Percentiles rank a stretch among this genome's conserved stretches.
Conservation (phyloP, 225 moss, liverwort and hornwort species). For the Thuidium tamariscinum region DNA sequence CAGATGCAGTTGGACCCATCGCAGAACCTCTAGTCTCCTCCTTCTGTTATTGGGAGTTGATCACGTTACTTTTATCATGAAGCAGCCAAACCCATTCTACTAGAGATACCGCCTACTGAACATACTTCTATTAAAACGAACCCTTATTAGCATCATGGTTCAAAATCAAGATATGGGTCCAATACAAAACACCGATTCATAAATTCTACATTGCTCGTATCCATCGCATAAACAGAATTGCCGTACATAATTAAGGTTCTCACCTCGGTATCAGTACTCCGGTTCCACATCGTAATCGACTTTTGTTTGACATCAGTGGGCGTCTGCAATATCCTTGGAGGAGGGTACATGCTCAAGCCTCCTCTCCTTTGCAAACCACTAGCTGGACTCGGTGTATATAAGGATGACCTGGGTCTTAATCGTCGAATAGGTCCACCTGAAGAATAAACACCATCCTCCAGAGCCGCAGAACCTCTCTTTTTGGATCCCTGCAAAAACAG, state of each 20-base stretch:
- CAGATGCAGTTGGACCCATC: conserved; percentile 2
- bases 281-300: conserved; percentile 11
- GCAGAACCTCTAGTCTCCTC: conserved; percentile 8
- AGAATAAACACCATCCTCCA: conserved; percentile 70
- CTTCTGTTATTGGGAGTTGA: conserved; percentile 3
- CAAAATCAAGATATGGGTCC: background rate
- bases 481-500: conserved; percentile 14
- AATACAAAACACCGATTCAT: background rate
- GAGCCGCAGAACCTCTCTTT: conserved; percentile 68
- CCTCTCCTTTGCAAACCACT: conserved; percentile 52
- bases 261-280: conserved; percentile 25
- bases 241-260: background rate
- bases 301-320: conserved; percentile 31
- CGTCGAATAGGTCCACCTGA: conserved; percentile 87
- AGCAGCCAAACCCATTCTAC: background rate
- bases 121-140: background rate
- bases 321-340: conserved; percentile 36
- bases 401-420: conserved; percentile 62
- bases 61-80: conserved; percentile 3
- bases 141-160: background rate
- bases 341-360: conserved; percentile 40
- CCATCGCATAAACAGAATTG: background rate
- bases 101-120: background rate
- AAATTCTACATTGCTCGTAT: background rate
- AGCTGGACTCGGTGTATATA: conserved; percentile 48